Conservation (phyloP, 192 early-diverging fungal genomes). For the Diversispora epigaea region DNA sequence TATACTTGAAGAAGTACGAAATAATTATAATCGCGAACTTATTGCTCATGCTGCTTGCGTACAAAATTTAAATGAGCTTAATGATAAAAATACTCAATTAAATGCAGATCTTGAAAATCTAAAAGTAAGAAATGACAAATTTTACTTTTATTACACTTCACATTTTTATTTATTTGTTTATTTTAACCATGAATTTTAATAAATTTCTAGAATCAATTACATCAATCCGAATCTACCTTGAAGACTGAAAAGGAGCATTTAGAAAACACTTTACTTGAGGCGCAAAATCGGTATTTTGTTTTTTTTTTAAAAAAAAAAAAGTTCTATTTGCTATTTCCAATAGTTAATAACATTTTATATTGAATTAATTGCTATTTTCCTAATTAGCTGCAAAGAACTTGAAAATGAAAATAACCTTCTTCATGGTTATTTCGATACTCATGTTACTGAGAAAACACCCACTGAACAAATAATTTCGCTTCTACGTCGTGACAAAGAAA, state of each 20-base stretch:
- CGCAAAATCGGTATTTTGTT: constrained; percentile 43
- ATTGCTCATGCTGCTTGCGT: constrained; percentile 61
- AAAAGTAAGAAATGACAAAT: constrained; percentile 5
- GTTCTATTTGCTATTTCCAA: constrained; percentile 29
- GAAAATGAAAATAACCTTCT: constrained; percentile 15
- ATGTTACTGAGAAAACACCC: constrained; percentile 36
- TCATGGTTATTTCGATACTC: constrained; percentile 8
- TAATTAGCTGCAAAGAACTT: constrained; percentile 18
- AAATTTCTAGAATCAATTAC: constrained; percentile 50
- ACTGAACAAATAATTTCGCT: constrained; percentile 64
- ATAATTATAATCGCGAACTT: constrained; percentile 70
- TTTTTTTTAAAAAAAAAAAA: too few species aligned
- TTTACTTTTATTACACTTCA: not conserved
- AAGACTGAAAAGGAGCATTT: constrained; percentile 41
- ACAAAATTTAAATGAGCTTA: constrained; percentile 42
- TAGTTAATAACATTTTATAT: constrained; percentile 28
- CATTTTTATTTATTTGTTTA: not conserved
- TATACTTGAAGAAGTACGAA: constrained; percentile 53
- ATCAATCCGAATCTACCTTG: constrained; percentile 46
- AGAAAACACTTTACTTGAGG: constrained; percentile 45
- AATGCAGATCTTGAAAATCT: constrained; percentile 39
- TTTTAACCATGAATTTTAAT: constrained; percentile 16
- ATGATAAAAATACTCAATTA: constrained; percentile 25
- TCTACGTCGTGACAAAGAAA: constrained; percentile 73
- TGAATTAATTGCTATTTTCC: not conserved